Base-by-base conservation (phyloP, 139 green algal species). In the Picochlorum sp. region DNA sequence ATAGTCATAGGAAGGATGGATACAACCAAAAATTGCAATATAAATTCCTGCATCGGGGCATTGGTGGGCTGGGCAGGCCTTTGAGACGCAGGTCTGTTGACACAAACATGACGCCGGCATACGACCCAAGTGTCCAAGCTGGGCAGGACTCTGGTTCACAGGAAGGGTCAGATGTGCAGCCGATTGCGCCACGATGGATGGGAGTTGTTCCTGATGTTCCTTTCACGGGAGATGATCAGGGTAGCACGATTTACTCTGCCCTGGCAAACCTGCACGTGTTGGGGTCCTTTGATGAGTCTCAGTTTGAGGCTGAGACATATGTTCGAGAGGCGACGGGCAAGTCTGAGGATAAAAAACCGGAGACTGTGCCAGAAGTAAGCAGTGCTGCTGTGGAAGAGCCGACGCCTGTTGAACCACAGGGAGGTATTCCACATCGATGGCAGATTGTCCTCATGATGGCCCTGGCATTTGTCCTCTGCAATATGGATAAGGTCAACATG, bases 401-500 rank as follows among this genome's bases (percentile, higher is more conserved):
- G 26, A 30, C 9, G 16, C 38, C 49, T 56, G 21, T 64, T 18
- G 52, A 59, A 44, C 67, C 56, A 62, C 58, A 37, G 52, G 51
- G 49, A 18, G 61, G 34, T 34, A 52, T 83, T 16, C 63, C 77
- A 9, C 81, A 86, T 65, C 67, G 81, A 5, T 88, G 81, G 81
- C 62, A 72, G 16, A 64, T 86, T 15, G 74, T 83, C 23, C 59
- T 71, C 13, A 75, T 78, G 59, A 87, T 87, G 75, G 69, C 68
- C 0, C 49, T 86, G 4, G 84, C 88, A 13, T 96, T 97, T 65
- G 79, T 96, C 1, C 64, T 98, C 0, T 95, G 86, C 76, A 99
- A 99, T 80, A 97, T 99, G 90, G 94, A 95, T 68, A 96, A 95
- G 76, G 89, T 99, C 26, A 99, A 99, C 77, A 98, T 99, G 87